Conservation (phyloP, 495 filamentous ascomycete genomes). For the Xylaria nigripes region DNA sequence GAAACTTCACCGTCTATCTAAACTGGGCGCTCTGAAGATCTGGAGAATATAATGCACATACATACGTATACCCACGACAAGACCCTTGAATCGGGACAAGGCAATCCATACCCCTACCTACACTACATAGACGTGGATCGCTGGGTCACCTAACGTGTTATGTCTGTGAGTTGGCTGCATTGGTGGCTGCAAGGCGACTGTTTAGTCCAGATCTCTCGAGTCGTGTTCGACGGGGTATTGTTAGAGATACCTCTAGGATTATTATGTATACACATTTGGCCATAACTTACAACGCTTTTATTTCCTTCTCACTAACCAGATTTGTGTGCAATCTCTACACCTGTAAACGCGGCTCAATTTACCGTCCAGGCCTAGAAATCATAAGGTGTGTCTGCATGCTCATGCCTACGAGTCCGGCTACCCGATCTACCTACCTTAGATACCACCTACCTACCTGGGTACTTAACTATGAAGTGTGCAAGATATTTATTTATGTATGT, state of each 20-base stretch:
- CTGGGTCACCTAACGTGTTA: not conserved
- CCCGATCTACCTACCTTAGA: not conserved
- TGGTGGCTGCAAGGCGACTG: constrained; percentile 1
- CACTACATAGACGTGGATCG: not conserved
- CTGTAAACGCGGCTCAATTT: constrained; percentile 10
- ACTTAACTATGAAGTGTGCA: not conserved
- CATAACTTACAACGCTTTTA: no score
- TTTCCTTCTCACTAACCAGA: not conserved
- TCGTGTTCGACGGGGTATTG: not conserved
- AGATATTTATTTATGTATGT: not conserved
- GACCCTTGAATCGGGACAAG: no score
- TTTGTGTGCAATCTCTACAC: not conserved
- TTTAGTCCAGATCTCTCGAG: not conserved
- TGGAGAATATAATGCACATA: not conserved
- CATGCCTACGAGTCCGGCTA: not conserved
- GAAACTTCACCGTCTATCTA: not conserved
- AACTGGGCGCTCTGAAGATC: not conserved
- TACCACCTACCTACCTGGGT: not conserved
- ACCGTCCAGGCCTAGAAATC: not conserved
- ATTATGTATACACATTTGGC: no score
- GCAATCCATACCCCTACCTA: no score
- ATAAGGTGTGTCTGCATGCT: not conserved
- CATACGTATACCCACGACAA: no score
- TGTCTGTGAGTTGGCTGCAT: not conserved
- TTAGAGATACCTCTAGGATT: not conserved